These are phyloP conservation scores for Starmera quercuum DNA, from an alignment of 805 yeast genomes.

Conservation along the genomic window DNA sequence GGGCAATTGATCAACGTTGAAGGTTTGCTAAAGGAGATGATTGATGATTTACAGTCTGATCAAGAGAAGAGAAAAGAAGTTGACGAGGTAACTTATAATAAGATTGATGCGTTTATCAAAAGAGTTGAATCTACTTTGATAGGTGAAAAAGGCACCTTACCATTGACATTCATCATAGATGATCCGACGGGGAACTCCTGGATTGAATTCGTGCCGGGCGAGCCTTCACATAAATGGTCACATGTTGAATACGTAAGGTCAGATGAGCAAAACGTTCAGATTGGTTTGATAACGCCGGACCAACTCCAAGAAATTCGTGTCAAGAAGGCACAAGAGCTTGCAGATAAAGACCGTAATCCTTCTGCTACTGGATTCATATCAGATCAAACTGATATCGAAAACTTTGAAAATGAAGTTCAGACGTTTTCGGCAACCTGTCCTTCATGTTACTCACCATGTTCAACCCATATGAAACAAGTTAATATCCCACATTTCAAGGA, in stretches of 20 bases:
- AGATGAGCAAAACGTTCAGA: slow-evolving; percentile 77
- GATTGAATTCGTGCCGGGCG: slow-evolving; percentile 85
- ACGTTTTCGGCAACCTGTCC: slow-evolving; percentile 91
- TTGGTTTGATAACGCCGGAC: slow-evolving; percentile 70
- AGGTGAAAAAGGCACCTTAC: slow-evolving; percentile 64
- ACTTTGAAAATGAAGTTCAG: slow-evolving; percentile 84
- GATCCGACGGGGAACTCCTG: slow-evolving; percentile 98
- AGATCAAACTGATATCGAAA: slow-evolving; percentile 76
- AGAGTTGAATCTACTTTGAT: slow-evolving; percentile 52
- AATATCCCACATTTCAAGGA: slow-evolving; percentile 97
- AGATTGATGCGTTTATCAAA: slow-evolving; percentile 62
- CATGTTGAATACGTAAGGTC: slow-evolving; percentile 75
- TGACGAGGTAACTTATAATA: slow-evolving; percentile 69
- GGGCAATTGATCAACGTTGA: slow-evolving; percentile 93
- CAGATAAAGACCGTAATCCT: slow-evolving; percentile 25
- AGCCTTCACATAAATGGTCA: slow-evolving; percentile 85
- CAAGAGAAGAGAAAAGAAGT: slow-evolving; percentile 70
- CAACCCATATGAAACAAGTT: slow-evolving; percentile 94
- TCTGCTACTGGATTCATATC: slow-evolving; percentile 51
- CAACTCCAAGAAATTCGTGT: slow-evolving; percentile 33
- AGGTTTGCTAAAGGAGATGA: slow-evolving; percentile 79
- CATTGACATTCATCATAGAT: slow-evolving; percentile 71
- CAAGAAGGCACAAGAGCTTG: slow-evolving; percentile 16
- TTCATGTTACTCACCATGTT: slow-evolving; percentile 73
- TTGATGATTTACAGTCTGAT: slow-evolving; percentile 69